Evolutionary conservation across 1,284 basidiomycete species (phyloP), one percentile per base, ranked within the genome.

Genomic region (Irpex lacteus): DNA sequence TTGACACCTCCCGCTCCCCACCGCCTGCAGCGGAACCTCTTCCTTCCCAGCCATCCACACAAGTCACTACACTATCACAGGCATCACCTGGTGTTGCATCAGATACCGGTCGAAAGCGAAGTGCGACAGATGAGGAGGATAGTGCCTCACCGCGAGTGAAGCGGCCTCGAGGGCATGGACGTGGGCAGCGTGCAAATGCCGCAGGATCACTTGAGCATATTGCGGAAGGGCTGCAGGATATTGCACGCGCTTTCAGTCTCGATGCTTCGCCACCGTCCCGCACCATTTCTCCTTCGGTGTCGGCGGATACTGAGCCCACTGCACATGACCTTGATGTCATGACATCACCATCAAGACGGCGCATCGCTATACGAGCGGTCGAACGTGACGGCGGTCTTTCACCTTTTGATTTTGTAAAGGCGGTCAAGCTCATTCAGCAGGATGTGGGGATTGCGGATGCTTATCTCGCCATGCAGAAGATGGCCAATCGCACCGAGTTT

Each of bases 251-350:
- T 15, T 44, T 44, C 13, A 40, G 38, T 40, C 38, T 40, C 13
- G 38, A 40, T 13, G 5, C 38, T 6, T 40, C 38, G 38, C 38
- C 38, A 6, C 6, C n/a, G n/a, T n/a, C n/a, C n/a, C n/a, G n/a
- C n/a, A n/a, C n/a, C n/a, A n/a, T n/a, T n/a, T n/a, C n/a, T n/a
- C n/a, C n/a, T n/a, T n/a, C n/a, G n/a, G n/a, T n/a, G n/a, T n/a
- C n/a, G n/a, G n/a, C n/a, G n/a, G 38, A 40, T 40, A 40, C 38
- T 6, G 38, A 40, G 38, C 38, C 38, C 5, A 5, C 38, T 5
- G 13, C 13, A 13, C 38, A 40, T 40, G 38, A 6, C 13, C 38
- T 40, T 40, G 75, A 75, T 19, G 59, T 54, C 7, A 60, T 60
- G 54, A 70, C 70, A 2, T 70, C 55, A 5, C 55, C 55, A n/a